Evolutionary conservation across 495 filamentous ascomycete species (phyloP).

Genomic region (Bacidia rubella): DNA sequence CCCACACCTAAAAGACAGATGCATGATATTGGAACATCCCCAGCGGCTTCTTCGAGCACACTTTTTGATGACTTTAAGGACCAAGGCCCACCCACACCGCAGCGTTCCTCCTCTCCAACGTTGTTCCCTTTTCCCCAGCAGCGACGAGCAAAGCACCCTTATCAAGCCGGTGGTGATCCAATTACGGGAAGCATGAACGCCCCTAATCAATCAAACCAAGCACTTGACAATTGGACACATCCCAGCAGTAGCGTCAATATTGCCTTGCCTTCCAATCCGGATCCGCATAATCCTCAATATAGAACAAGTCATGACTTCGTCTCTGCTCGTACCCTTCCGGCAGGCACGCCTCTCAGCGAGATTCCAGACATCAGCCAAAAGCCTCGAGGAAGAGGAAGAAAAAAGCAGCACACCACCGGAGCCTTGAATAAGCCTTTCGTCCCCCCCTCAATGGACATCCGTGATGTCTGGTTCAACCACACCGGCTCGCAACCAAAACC

Average conservation of each 20-base stretch:
- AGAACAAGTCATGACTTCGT: too few relatives aligned
- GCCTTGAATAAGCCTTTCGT: constrained; percentile 24
- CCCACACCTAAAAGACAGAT: constrained; percentile 14
- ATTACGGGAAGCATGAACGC: too few relatives aligned
- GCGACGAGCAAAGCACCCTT: constrained; percentile 8
- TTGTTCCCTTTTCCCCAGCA: constrained; percentile 15
- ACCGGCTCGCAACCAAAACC: neutral
- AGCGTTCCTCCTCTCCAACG: constrained; percentile 3
- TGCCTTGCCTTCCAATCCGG: too few relatives aligned
- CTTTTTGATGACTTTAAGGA: neutral
- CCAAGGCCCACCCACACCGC: neutral
- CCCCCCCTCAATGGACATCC: constrained; percentile 20
- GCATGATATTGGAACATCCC: constrained; percentile 5
- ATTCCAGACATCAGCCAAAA: constrained; percentile 15
- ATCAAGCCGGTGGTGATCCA: neutral
- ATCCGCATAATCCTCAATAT: too few relatives aligned
- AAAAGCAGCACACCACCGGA: constrained; percentile 10
- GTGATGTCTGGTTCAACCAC: constrained; percentile 22
- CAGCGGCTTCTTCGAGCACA: constrained; percentile 2
- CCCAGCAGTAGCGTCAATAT: neutral
- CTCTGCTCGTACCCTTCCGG: constrained; percentile 14
- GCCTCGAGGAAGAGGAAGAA: constrained; percentile 2
- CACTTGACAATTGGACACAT: neutral
- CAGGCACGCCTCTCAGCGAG: constrained; percentile 17
- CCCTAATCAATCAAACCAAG: neutral